phyloP scores from a whole-genome alignment of 345 rosid genomes.

The Aquilaria yunnanensis region DNA sequence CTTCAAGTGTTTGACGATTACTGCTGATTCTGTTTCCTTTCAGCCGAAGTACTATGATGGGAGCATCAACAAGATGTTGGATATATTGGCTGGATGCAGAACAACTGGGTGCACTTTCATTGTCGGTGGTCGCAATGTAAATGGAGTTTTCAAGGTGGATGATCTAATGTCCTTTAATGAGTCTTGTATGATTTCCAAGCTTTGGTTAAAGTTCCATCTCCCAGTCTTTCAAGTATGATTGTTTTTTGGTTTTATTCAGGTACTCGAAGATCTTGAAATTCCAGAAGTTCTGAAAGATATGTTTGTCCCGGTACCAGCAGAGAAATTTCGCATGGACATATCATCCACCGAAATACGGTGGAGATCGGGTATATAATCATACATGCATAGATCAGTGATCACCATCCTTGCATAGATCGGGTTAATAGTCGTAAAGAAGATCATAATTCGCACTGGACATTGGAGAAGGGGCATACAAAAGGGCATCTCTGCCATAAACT shows the following conservation, averaged over 20 bases:
- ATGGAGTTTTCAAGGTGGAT: constrained; percentile 74
- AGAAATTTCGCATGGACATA: constrained; percentile 66
- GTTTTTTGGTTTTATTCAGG: constrained; percentile 34
- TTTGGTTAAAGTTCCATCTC: not conserved
- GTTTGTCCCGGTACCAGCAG: constrained; percentile 63
- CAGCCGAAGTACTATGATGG: constrained; percentile 90
- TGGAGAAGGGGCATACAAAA: too few species aligned
- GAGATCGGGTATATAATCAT: constrained; percentile 14
- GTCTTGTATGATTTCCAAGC: not conserved
- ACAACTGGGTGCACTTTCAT: constrained; percentile 73
- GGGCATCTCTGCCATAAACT: too few species aligned
- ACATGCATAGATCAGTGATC: too few species aligned
- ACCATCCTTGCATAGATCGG: too few species aligned
- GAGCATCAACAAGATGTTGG: constrained; percentile 55
- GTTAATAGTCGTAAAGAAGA: too few species aligned
- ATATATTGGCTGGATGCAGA: constrained; percentile 61
- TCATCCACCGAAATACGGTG: constrained; percentile 75
- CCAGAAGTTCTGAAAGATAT: constrained; percentile 60
- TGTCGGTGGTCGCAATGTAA: constrained; percentile 79
- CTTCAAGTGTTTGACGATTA: not conserved
- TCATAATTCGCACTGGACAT: too few species aligned
- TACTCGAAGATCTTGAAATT: constrained; percentile 71
- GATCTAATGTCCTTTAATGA: not conserved
- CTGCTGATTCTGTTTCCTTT: constrained; percentile 15
- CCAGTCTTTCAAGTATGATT: not conserved